phyloP scores from a whole-genome alignment of 176 grass and related monocot genomes.

The Carex scoparia region DNA sequence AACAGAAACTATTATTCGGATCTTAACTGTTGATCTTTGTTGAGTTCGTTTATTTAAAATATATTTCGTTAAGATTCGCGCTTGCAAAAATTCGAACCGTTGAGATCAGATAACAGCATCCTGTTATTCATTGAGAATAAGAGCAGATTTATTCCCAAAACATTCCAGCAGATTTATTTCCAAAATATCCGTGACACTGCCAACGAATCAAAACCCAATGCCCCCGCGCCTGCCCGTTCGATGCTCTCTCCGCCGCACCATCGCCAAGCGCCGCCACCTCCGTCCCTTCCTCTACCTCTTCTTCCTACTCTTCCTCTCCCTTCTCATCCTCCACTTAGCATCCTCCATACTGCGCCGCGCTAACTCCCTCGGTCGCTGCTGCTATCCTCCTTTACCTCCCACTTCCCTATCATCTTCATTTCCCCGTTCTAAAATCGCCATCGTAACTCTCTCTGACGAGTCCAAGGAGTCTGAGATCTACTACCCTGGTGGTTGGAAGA shows the following conservation, averaged over 20 bases:
- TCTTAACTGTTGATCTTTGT: too few species aligned
- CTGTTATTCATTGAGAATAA: too few species aligned
- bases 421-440: slow-evolving; percentile 30
- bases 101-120: too few species aligned
- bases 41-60: too few species aligned
- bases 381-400: slow-evolving; percentile 6
- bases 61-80: too few species aligned
- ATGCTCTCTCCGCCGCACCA: not conserved
- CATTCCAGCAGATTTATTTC: too few species aligned
- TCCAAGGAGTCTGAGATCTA: not conserved
- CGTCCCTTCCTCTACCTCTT: slow-evolving; percentile 18
- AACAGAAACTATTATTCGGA: too few species aligned
- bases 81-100: too few species aligned
- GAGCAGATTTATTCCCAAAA: too few species aligned
- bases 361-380: slow-evolving; percentile 43
- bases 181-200: too few species aligned
- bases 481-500: not conserved
- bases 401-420: not conserved
- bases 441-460: slow-evolving; percentile 76
- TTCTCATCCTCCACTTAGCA: slow-evolving; percentile 12
- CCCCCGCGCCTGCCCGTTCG: not conserved
- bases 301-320: slow-evolving; percentile 1
- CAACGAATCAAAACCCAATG: not conserved
- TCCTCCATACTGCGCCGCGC: slow-evolving; percentile 35
- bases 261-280: not conserved